These are phyloP conservation scores for Boletales sp. DNA, from an alignment of 768 basidiomycete species.

Conservation along the genomic window DNA sequence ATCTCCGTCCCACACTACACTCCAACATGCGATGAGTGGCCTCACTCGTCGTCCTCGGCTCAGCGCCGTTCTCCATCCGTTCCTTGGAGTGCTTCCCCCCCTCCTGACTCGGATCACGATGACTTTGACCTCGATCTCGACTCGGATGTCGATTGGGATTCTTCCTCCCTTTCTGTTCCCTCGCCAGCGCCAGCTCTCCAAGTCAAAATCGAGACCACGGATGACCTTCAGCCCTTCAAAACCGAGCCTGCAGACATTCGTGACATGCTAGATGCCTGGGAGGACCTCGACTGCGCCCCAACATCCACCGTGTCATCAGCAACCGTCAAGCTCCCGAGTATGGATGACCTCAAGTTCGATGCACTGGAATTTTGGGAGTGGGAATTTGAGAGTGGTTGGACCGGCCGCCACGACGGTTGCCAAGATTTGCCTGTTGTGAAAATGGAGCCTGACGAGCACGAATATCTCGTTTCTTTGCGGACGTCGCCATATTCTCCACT, in stretches of 20 bases:
- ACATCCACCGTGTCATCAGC: slow-evolving; percentile 25
- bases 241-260: slow-evolving; percentile 61
- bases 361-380: slow-evolving; percentile 37
- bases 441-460: slow-evolving; percentile 45
- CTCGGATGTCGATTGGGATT: slow-evolving; percentile 58
- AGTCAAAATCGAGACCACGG: slow-evolving; percentile 19
- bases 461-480: slow-evolving; percentile 12
- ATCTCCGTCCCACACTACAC: slow-evolving; percentile 57
- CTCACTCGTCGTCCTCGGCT: slow-evolving; percentile 27
- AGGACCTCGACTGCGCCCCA: slow-evolving; percentile 47
- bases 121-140: slow-evolving; percentile 53
- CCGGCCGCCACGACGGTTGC: slow-evolving; percentile 9
- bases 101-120: slow-evolving; percentile 56
- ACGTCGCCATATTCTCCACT: slow-evolving; percentile 19
- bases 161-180: slow-evolving; percentile 35
- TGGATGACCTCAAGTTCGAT: slow-evolving; percentile 43
- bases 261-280: slow-evolving; percentile 68
- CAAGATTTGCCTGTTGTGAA: slow-evolving; percentile 27
- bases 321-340: slow-evolving; percentile 26
- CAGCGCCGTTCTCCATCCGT: slow-evolving; percentile 55
- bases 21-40: slow-evolving; percentile 38
- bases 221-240: slow-evolving; percentile 42
- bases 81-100: slow-evolving; percentile 60
- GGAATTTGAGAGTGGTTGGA: slow-evolving; percentile 32
- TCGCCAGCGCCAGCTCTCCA: slow-evolving; percentile 17